Base-by-base conservation (phyloP, 2,329 filamentous ascomycete species). In the Pseudogymnoascus sp. region DNA sequence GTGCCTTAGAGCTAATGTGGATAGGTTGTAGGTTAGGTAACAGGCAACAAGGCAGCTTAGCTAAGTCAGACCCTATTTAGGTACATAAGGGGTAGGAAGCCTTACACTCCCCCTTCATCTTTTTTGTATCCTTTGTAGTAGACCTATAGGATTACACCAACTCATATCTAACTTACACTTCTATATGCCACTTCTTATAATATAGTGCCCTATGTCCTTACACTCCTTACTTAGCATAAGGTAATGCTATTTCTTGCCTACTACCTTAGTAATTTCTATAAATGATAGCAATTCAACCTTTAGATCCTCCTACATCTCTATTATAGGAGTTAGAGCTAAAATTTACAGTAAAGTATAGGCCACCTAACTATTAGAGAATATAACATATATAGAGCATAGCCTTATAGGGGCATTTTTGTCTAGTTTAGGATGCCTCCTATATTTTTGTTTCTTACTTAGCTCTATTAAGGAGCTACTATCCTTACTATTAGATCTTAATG, bases 371-470 rank as follows among this genome's bases (percentile, higher is more conserved):
- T 93, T 93, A 0, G 90, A 93, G 71, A 95, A 95, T n/a, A 93
- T 83, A 10, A 93, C 90, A 75, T 93, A 93, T 60, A 90, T 90
- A 4, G 90, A 93, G 0, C 89, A 88, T 1, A 90, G 89, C 23
- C 89, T 81, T 71, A 92, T 89, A 1, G 90, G 90, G 1, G 90
- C 89, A 76, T 90, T 86, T 64, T 91, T 87, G 69, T 93, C 90
- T 3, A 88, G 81, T 85, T 91, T 91, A 8, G 89, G 89, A 75
- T 93, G 89, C 37, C 89, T 81, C 64, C 88, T 81, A 70, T 93
- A 93, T 72, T 91, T 92, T 57, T 89, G 80, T 74, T 93, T 93
- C 16, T 77, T 74, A 12, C 71, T 70, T 31, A 78, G 78, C 23
- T 80, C 76, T 21, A 78, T 74, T 12, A 71, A 75, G 26, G 26